These are phyloP conservation scores for Aphanomyces invadans DNA, from an alignment of 352 stramenopile species.

Conservation along the genomic window DNA sequence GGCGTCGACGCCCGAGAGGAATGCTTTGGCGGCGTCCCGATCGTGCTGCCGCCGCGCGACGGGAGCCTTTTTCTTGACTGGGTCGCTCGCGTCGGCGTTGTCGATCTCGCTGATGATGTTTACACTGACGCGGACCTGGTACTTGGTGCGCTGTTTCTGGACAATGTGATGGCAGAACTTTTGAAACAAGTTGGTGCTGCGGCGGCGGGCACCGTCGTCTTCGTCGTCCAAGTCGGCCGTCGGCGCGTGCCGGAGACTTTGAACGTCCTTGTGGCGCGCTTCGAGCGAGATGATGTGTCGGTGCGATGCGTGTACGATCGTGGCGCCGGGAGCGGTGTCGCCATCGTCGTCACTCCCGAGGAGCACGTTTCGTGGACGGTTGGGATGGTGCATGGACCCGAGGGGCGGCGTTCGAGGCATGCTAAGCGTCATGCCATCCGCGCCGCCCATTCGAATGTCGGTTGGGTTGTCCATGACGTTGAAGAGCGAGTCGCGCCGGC, in stretches of 20 bases:
- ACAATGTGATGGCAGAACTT: conserved; percentile 16
- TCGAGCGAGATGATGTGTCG: not conserved
- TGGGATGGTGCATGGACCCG: not conserved
- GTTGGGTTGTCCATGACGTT: not conserved
- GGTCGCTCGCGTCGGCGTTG: not conserved
- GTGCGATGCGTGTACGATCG: not conserved
- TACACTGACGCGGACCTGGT: not conserved
- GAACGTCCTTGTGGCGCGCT: not conserved
- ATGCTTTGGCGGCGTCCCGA: not conserved
- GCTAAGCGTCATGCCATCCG: not conserved
- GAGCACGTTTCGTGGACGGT: not conserved
- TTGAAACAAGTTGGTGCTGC: conserved; percentile 9
- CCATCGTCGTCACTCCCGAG: too few relatives aligned
- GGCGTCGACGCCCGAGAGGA: conserved; percentile 30
- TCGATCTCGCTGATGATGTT: conserved; percentile 17
- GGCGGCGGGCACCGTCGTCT: not conserved
- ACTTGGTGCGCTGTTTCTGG: conserved; percentile 18
- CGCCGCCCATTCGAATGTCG: not conserved
- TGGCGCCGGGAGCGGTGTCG: not conserved
- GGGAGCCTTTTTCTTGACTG: not conserved
- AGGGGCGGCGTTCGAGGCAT: not conserved
- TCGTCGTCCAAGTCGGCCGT: not conserved
- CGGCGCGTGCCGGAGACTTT: too few relatives aligned
- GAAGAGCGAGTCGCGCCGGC: not conserved
- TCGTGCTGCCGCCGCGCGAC: not conserved